Evolutionary conservation across 495 filamentous ascomycete genomes (phyloP), one percentile per base, ranked within the genome.

Genomic region (Penicillium arizonense): DNA sequence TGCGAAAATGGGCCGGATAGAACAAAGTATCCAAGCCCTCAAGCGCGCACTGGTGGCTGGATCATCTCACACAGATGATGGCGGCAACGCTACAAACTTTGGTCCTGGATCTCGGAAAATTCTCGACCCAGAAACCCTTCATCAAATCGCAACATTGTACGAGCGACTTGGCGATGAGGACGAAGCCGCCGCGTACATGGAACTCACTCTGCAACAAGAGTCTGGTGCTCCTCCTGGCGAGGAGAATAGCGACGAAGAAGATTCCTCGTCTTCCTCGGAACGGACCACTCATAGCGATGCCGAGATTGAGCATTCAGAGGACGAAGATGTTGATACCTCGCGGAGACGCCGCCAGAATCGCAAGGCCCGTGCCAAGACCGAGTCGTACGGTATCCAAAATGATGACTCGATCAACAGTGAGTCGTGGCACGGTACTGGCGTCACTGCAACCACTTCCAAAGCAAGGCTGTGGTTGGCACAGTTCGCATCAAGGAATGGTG

Each of bases 401-500:
- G 80, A 77, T 21, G 78, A 77, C 44, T 64, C 61, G 3, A 55
- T 41, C 2, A 79, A 77, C 2, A 75, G 72, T 6, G 77, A 71
- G 20, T 68, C 63, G 5, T 75, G 50, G 71, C 70, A 69, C 43
- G 86, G 85, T 0, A 88, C 82, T 0, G 89, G 93, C 0, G 90
- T 96, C 11, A 97, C 94, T 4, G 80, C 82, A 1, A 89, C 90
- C 3, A 97, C 95, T 12, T 91, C 87, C 32, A 93, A 90, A 65
- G 95, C 95, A 11, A 76, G 95, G 8, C 84, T 97, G 81, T 97
- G 95, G 95, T 81, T 99, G 34, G 93, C 94, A 20, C 82, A 83
- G 59, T 88, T 84, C 74, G 86, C 90, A 16, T 88, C 94, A 74
- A 74, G 78, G 18, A 76, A 79, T 20, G 88, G 87, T 24, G 88